Conservation (phyloP, 2,329 filamentous ascomycete genomes). For the Cytospora piceicola region DNA sequence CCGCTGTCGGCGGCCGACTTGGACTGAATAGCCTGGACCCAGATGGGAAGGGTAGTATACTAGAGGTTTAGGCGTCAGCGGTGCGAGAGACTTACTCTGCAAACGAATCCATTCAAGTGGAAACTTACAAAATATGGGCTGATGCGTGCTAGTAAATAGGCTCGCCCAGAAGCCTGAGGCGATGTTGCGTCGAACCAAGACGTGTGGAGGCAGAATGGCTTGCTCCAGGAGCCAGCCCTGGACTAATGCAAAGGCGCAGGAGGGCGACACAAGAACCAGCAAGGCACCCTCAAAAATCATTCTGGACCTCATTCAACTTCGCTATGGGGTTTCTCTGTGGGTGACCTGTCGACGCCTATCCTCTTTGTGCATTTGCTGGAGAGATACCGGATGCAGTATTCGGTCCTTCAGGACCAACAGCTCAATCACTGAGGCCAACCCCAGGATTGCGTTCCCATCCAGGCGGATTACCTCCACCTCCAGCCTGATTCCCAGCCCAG, state of each 20-base stretch:
- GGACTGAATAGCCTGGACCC: conserved; percentile 39
- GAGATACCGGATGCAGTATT: background rate
- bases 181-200: conserved; percentile 50
- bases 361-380: background rate
- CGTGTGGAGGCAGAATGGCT: conserved; percentile 51
- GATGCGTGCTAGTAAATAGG: conserved; percentile 38
- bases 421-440: background rate
- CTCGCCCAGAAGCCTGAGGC: conserved; percentile 42
- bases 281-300: too few species aligned
- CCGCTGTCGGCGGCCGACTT: conserved; percentile 38
- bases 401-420: background rate
- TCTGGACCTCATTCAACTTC: too few species aligned
- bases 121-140: conserved; percentile 9
- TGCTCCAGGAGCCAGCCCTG: conserved; percentile 48
- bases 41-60: conserved; percentile 39
- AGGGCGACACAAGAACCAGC: conserved; percentile 37
- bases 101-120: background rate
- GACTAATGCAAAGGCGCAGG: conserved; percentile 37
- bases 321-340: too few species aligned
- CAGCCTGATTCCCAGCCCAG: background rate
- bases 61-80: background rate
- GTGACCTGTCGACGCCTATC: background rate
- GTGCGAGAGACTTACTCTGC: background rate
- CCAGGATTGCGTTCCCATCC: background rate
- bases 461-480: background rate